These are phyloP conservation scores for Somion occarium DNA, from an alignment of 1,284 basidiomycete genomes.

Conservation along the genomic window DNA sequence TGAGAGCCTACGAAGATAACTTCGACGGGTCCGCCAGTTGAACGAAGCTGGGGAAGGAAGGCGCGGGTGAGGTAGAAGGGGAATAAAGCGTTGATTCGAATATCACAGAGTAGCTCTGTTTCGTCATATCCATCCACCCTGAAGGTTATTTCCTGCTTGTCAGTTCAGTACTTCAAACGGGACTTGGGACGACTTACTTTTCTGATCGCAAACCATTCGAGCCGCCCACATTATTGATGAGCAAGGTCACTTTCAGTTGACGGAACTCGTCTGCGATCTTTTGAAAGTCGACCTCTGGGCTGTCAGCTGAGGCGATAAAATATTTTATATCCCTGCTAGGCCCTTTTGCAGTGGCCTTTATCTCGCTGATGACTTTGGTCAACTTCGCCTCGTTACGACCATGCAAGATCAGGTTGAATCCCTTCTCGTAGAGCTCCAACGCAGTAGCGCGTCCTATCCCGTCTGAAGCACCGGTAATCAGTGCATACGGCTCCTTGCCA, in stretches of 20 bases:
- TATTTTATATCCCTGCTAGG: constrained; percentile 18
- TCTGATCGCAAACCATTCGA: background rate
- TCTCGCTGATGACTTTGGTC: constrained; percentile 19
- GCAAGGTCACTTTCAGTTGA: constrained; percentile 25
- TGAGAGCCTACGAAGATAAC: constrained; percentile 24
- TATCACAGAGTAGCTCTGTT: constrained; percentile 14
- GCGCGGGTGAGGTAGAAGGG: constrained; percentile 23
- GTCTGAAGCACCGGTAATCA: constrained; percentile 28
- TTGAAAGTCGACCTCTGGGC: constrained; percentile 19
- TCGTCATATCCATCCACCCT: constrained; percentile 21
- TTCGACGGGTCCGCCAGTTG: constrained; percentile 19
- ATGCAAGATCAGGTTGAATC: constrained; percentile 29
- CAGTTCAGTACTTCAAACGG: too few relatives aligned
- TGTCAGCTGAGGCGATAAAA: constrained; percentile 24
- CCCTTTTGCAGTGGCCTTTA: constrained; percentile 11
- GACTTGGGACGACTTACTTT: background rate
- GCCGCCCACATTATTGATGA: constrained; percentile 27
- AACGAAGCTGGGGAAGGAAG: constrained; percentile 23
- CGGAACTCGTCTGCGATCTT: constrained; percentile 18
- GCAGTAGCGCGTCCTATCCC: constrained; percentile 28
- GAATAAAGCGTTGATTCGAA: constrained; percentile 23
- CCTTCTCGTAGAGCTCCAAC: constrained; percentile 23
- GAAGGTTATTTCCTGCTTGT: too few relatives aligned
- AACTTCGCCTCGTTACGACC: constrained; percentile 27
- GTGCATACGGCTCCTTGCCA: constrained; percentile 21